phyloP scores from a whole-genome alignment of 2,329 filamentous ascomycete species.

The Fusarium piperis region DNA sequence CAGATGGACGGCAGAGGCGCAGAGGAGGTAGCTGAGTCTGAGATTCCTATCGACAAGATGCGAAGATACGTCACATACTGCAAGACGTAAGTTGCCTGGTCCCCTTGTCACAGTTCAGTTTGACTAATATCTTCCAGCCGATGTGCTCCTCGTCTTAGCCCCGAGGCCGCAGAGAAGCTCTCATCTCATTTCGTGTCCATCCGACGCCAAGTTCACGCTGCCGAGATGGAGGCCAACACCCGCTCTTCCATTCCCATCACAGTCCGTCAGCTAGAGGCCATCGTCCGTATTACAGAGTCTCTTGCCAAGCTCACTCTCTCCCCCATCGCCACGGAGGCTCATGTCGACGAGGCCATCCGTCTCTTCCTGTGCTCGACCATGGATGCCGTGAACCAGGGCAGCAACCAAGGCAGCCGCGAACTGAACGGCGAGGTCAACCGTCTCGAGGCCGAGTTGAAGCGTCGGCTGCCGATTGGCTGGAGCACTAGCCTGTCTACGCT shows the following conservation, averaged over 20 bases:
- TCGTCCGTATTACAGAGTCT: constrained; percentile 96
- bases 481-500: constrained; percentile 89
- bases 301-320: constrained; percentile 91
- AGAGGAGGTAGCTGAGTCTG: constrained; percentile 84
- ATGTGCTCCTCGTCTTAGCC: constrained; percentile 89
- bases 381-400: constrained; percentile 94
- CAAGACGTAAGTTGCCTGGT: constrained; percentile 75
- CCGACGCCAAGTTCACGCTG: constrained; percentile 89
- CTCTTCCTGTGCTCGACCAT: constrained; percentile 97
- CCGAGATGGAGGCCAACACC: constrained; percentile 88
- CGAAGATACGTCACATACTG: constrained; percentile 97
- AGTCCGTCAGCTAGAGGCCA: constrained; percentile 94
- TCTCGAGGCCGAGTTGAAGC: constrained; percentile 88
- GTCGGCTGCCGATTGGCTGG: constrained; percentile 92
- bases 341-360: constrained; percentile 97
- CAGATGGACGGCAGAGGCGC: constrained; percentile 90
- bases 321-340: constrained; percentile 85
- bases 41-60: constrained; percentile 96
- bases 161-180: constrained; percentile 93
- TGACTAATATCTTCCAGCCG: constrained; percentile 65
- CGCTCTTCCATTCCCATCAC: constrained; percentile 97
- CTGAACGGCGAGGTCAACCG: constrained; percentile 89
- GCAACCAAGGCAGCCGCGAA: constrained; percentile 84
- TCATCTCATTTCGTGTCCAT: constrained; percentile 98
- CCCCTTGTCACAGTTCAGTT: too few species aligned